These are phyloP conservation scores for Peniophora sp. DNA, from an alignment of 1,284 basidiomycete species.

Conservation along the genomic window DNA sequence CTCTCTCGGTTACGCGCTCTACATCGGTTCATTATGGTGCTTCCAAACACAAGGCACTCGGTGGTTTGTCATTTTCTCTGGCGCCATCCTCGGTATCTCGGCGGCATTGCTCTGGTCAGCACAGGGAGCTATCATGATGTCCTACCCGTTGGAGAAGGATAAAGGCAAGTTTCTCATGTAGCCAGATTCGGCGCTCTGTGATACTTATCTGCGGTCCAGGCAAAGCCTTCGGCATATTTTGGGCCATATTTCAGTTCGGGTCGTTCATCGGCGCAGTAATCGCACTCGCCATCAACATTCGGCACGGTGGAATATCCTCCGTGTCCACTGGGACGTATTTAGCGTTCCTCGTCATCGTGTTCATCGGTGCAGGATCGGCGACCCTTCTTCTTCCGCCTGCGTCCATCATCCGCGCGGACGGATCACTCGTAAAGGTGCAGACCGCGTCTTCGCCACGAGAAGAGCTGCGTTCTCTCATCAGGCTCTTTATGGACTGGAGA, in stretches of 20 bases:
- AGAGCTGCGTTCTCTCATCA: slow-evolving; percentile 24
- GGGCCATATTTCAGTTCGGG: slow-evolving; percentile 49
- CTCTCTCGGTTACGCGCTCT: slow-evolving; percentile 37
- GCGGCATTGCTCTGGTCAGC: slow-evolving; percentile 55
- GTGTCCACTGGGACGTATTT: slow-evolving; percentile 34
- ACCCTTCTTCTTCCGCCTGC: slow-evolving; percentile 28
- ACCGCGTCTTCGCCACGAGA: slow-evolving; percentile 24
- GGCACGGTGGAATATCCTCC: slow-evolving; percentile 19
- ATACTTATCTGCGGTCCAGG: not conserved
- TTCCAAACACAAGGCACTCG: slow-evolving; percentile 28
- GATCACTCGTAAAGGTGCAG: slow-evolving; percentile 29
- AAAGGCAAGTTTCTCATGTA: slow-evolving; percentile 1
- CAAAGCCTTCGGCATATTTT: slow-evolving; percentile 36
- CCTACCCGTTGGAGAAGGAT: slow-evolving; percentile 32
- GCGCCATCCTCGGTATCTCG: slow-evolving; percentile 47
- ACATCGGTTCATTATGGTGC: slow-evolving; percentile 37
- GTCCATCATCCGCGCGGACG: slow-evolving; percentile 30
- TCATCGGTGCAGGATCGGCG: slow-evolving; percentile 29
- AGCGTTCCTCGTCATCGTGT: slow-evolving; percentile 34
- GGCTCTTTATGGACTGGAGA: slow-evolving; percentile 30
- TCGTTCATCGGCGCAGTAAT: slow-evolving; percentile 44
- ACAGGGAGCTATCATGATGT: slow-evolving; percentile 48
- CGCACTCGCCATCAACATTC: slow-evolving; percentile 36
- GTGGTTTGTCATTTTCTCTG: slow-evolving; percentile 44
- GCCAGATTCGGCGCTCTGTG: too few relatives aligned